Evolutionary conservation across 129 eudicot genomes (phyloP), one percentile per base, ranked within the genome.

Genomic region (Glebionis coronaria): DNA sequence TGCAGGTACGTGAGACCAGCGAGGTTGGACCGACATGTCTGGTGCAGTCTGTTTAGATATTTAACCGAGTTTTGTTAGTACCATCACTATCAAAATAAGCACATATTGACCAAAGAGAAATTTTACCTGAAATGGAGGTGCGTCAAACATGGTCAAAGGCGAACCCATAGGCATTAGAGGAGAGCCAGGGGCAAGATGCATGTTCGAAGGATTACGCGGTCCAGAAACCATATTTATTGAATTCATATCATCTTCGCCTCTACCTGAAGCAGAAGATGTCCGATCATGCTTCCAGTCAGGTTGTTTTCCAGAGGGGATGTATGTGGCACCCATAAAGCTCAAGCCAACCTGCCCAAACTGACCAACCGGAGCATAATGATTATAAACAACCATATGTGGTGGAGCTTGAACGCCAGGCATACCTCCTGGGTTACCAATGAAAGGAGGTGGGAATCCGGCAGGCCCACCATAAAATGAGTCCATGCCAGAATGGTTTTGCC

Each of bases 261-360:
- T 79, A 77, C 81, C 67, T 10, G 92, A 77, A 47, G 91, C 67
- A 11, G 92, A 77, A 47, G 91, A 82, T 13, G 93, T 47, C n/a
- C 88, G 81, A 55, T 75, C 91, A 60, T 84, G 91, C 74, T 93
- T 93, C 99, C 99, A 93, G 62, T 93, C 99, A 21, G 97, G 88
- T 70, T 82, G 99, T 75, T 93, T 93, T 15, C 95, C 88, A 31
- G 97, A 86, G 7, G 97, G 97, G 15, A 93, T 80, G 65, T 86
- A 93, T 5, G 99, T 84, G 42, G 96, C 51, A 20, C 99, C 99
- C 97, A 93, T 93, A 72, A 86, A 93, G 83, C 95, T 93, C 79
- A 93, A 82, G 59, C 99, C 99, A 9, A 93, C 97, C 83, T 88
- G 99, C 51, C 99, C 97, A 55, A 82, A 93, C 77, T 89, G 99